These are phyloP conservation scores for Pouteria glomerata DNA, from an alignment of 148 eudicot species.

Conservation along the genomic window DNA sequence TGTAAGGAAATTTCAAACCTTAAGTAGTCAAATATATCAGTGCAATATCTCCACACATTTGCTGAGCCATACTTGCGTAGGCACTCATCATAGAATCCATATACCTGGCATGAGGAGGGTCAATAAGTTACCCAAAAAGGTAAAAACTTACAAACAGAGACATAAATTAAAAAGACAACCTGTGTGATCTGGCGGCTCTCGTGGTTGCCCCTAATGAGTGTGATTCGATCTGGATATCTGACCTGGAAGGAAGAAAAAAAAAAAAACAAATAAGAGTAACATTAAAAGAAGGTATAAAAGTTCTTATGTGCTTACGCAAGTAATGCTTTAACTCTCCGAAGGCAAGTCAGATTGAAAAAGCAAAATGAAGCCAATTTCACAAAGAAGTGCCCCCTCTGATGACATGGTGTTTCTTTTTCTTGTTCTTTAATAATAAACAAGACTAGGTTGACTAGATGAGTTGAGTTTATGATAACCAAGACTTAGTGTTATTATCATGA, in stretches of 20 bases:
- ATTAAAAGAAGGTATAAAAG: too few relatives aligned
- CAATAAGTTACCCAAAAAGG: slow-evolving; percentile 15
- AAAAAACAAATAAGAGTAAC: not conserved
- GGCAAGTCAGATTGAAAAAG: too few relatives aligned
- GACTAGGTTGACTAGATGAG: too few relatives aligned
- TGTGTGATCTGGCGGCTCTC: slow-evolving; percentile 90
- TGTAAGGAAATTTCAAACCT: slow-evolving; percentile 84
- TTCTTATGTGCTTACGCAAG: too few relatives aligned
- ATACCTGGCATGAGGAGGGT: slow-evolving; percentile 72
- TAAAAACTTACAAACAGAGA: slow-evolving; percentile 7
- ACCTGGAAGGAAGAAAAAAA: slow-evolving; percentile 44
- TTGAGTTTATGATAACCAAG: too few relatives aligned
- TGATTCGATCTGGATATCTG: slow-evolving; percentile 92
- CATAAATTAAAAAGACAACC: slow-evolving; percentile 33
- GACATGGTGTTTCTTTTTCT: too few relatives aligned
- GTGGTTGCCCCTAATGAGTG: slow-evolving; percentile 90
- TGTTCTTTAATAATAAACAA: too few relatives aligned
- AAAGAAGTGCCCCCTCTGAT: too few relatives aligned
- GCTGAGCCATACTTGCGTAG: slow-evolving; percentile 89
- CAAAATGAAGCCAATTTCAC: too few relatives aligned
- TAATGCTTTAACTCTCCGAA: too few relatives aligned
- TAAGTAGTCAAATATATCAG: slow-evolving; percentile 88
- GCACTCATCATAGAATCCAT: slow-evolving; percentile 98
- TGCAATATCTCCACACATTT: slow-evolving; percentile 97
- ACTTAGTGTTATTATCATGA: too few relatives aligned